Conservation (phyloP, 2,329 filamentous ascomycete species). For the Aspergillus versicolor region DNA sequence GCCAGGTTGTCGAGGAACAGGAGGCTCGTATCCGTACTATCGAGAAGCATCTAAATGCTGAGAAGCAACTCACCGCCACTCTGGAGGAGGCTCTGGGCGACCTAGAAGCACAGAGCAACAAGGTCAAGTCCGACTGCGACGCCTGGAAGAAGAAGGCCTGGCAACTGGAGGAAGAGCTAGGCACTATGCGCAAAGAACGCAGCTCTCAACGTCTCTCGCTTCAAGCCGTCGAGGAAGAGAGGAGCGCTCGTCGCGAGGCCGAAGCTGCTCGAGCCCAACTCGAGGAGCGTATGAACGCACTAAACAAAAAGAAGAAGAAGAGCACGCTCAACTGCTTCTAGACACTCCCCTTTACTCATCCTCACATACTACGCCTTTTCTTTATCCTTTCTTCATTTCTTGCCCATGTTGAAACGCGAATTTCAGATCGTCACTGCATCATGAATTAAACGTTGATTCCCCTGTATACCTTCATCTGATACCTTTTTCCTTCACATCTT, state of each 20-base stretch:
- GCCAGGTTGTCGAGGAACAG: constrained; percentile 89
- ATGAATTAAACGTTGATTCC: constrained; percentile 29
- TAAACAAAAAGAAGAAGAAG: constrained; percentile 88
- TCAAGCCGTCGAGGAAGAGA: constrained; percentile 93
- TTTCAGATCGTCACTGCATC: constrained; percentile 23
- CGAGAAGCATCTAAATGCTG: constrained; percentile 92
- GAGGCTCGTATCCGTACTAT: constrained; percentile 93
- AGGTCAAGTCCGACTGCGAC: constrained; percentile 87
- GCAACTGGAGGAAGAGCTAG: constrained; percentile 66
- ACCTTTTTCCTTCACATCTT: constrained; percentile 18
- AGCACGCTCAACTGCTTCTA: constrained; percentile 99
- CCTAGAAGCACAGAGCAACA: constrained; percentile 86
- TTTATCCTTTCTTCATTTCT: constrained; percentile 9
- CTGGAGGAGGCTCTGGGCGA: constrained; percentile 95
- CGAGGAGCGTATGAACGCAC: constrained; percentile 90
- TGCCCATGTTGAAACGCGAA: constrained; percentile 16
- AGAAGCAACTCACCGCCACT: constrained; percentile 93
- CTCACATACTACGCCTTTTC: neutral
- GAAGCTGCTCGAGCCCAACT: constrained; percentile 85
- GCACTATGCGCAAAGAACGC: constrained; percentile 57
- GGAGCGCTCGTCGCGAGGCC: constrained; percentile 85
- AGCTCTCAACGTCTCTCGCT: constrained; percentile 64
- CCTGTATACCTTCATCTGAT: constrained; percentile 20
- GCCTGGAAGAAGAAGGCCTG: constrained; percentile 83
- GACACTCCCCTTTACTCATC: neutral